Evolutionary conservation across 1,284 basidiomycete species (phyloP).

Genomic region (Pseudozyma sp.): DNA sequence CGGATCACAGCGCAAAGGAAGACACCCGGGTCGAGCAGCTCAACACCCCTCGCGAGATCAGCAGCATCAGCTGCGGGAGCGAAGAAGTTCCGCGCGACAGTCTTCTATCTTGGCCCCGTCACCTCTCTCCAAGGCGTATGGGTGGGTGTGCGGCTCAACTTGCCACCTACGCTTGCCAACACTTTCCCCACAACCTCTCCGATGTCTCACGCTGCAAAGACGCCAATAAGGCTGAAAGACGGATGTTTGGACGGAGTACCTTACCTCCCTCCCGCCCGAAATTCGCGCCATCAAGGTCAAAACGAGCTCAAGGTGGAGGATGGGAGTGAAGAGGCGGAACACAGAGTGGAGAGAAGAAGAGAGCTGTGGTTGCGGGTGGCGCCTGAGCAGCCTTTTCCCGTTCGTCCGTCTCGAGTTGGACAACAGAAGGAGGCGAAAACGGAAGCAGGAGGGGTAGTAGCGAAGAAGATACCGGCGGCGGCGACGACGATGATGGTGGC

Average conservation of each 20-base stretch:
- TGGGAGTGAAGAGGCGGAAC: not conserved
- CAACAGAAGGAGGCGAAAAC: not conserved
- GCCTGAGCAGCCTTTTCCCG: constrained; percentile 5
- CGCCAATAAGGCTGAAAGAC: not conserved
- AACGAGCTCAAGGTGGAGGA: constrained; percentile 64
- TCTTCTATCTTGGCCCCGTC: constrained; percentile 59
- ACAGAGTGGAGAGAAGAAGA: constrained; percentile 5
- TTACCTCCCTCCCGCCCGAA: constrained; percentile 74
- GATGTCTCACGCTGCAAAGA: not conserved
- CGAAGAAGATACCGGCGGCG: not conserved
- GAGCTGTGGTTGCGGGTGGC: constrained; percentile 7
- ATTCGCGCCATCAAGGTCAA: too few species aligned
- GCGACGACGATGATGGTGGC: not conserved
- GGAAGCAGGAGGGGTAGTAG: not conserved
- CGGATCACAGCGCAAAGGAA: not conserved
- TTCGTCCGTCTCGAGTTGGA: not conserved
- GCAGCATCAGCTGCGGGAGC: not conserved
- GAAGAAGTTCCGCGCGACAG: constrained; percentile 36
- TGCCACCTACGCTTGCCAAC: constrained; percentile 16
- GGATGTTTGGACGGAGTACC: constrained; percentile 74
- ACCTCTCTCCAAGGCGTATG: constrained; percentile 28
- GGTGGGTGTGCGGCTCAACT: constrained; percentile 52
- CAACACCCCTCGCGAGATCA: not conserved
- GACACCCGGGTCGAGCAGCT: not conserved
- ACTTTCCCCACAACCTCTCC: not conserved